These are phyloP conservation scores for Podaxis rugospora DNA, from an alignment of 768 basidiomycete genomes.

Conservation along the genomic window DNA sequence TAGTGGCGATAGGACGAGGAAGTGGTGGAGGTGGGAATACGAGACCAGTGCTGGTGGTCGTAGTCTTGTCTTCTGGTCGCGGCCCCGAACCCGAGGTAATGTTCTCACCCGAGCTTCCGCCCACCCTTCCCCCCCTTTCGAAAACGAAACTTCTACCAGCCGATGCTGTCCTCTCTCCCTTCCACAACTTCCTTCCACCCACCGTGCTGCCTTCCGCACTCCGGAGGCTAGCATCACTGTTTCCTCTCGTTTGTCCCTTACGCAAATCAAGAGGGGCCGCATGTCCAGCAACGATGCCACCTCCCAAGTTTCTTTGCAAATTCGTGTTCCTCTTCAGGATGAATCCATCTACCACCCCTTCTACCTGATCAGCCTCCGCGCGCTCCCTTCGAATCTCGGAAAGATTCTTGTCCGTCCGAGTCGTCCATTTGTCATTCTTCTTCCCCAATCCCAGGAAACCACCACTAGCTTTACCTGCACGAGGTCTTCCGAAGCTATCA, in stretches of 20 bases:
- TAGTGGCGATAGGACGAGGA: not conserved
- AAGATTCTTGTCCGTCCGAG: conserved; percentile 23
- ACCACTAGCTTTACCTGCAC: not conserved
- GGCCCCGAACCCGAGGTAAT: not conserved
- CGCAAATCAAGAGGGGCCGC: not conserved
- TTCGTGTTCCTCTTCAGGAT: conserved; percentile 5
- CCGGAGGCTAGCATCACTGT: not conserved
- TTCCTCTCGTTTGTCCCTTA: not conserved
- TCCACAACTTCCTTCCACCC: not conserved
- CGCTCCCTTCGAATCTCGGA: conserved; percentile 12
- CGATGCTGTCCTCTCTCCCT: not conserved
- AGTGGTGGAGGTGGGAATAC: not conserved
- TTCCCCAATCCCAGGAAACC: conserved; percentile 1
- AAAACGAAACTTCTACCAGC: not conserved
- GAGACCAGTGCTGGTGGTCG: not conserved
- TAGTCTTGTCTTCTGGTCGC: not conserved
- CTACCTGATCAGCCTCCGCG: conserved; percentile 14
- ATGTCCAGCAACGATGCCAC: not conserved
- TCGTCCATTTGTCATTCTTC: conserved; percentile 17
- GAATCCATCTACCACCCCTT: conserved; percentile 1
- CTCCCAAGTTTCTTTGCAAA: conserved; percentile 7
- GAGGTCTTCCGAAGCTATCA: conserved; percentile 1
- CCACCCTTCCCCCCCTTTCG: conserved; percentile 8
- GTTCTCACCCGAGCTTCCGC: conserved; percentile 15
- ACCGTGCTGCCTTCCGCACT: not conserved